Evolutionary conservation across 106 monocot genomes (phyloP), one percentile per base, ranked within the genome.

Genomic region (Amphibolis antarctica): DNA sequence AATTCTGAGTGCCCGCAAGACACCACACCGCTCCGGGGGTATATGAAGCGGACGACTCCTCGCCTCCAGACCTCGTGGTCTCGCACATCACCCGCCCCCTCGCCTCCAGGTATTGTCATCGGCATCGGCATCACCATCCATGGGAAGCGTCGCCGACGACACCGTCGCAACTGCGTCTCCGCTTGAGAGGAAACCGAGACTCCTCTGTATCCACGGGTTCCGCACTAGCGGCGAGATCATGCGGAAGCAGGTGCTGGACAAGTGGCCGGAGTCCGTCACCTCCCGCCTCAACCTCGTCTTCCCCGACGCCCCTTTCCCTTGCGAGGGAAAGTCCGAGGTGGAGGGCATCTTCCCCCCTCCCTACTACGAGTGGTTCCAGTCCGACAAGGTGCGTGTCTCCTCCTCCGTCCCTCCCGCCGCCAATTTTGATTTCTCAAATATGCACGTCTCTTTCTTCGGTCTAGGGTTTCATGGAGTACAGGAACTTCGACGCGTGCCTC

Each of bases 311-410:
- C 85, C 83, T 4, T 86, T 81, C 68, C 83, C 81, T 11, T 80
- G 76, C 19, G 79, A 74, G 66, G 89, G 93, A 15, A 89, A 86
- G 36, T 93, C 93, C 60, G 89, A 89, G 5, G 93, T 93, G 30
- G 93, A 93, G 12, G 89, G 86, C 20, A 79, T 93, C 68, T 93
- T 93, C 68, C 60, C 63, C 44, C 86, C 88, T 9, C 93, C 89
- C 24, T 93, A 86, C 53, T 89, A 83, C 81, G 93, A 93, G 81
- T 93, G 93, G 93, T 89, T 83, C 77, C 93, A 89, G 59, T 89
- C 89, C 71, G 72, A 79, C 63, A 71, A 89, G 89, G 93, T 88
- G 12, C 17, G 13, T 14, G 10, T 57, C 29, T 14, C 0, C 13
- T 57, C 19, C 22, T 28, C n/a, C n/a, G 42, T 22, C 21, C 24